phyloP scores from a whole-genome alignment of 345 rosid species.

The Eutrema yunnanense region DNA sequence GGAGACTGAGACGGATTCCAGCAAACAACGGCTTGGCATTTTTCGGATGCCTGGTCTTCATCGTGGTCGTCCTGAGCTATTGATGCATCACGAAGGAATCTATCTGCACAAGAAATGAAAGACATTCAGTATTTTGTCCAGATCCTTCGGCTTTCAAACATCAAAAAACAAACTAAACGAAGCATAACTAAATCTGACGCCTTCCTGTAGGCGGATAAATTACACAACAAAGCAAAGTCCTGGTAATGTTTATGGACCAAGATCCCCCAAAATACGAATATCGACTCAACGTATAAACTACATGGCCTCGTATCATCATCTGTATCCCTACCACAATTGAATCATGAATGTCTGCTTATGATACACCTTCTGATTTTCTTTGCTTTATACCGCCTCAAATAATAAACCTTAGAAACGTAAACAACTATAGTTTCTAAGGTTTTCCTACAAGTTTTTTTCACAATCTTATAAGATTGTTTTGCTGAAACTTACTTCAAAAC shows the following conservation, averaged over 20 bases:
- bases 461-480: neutral
- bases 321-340: neutral
- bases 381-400: too few species aligned
- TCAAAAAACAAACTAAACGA: neutral
- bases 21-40: constrained; percentile 55
- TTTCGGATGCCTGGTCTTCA: neutral
- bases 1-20: constrained; percentile 47
- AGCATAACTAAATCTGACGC: neutral
- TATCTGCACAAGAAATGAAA: constrained; percentile 30
- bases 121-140: neutral
- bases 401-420: too few species aligned
- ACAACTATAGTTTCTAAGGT: neutral
- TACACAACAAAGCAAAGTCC: too few species aligned
- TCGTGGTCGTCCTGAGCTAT: neutral
- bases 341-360: neutral
- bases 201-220: neutral
- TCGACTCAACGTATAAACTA: neutral
- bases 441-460: neutral
- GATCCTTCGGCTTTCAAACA: neutral
- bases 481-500: neutral
- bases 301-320: neutral
- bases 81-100: constrained; percentile 20
- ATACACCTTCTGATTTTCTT: too few species aligned
- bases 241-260: too few species aligned
- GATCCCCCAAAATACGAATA: neutral